Evolutionary conservation across 192 early-diverging fungal genomes (phyloP), one percentile per base, ranked within the genome.

Genomic region (Chytriomyces sp.): DNA sequence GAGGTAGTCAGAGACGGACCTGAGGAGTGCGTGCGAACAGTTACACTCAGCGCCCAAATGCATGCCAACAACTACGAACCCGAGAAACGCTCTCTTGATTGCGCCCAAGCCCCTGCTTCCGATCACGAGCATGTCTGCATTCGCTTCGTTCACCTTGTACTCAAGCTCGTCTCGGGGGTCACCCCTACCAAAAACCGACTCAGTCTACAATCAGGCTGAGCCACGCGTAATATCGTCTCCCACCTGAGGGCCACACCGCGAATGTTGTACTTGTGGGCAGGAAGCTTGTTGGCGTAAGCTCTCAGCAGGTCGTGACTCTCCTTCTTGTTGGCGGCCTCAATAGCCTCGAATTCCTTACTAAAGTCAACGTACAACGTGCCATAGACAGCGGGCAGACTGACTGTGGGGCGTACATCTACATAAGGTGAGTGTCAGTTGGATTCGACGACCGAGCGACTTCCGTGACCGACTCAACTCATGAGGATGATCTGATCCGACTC

Each of bases 91-190:
- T 6, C 52, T 28, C 73, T 88, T 90, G 36, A 91, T 62, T 2
- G 76, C 66, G 0, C 90, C 86, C 64, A 86, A 70, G 19, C 89
- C 89, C 34, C 88, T 80, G 26, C 81, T 81, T 19, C 90, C 90
- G 59, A 92, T 72, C 38, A 92, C 75, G 8, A 91, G 69, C 54
- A 82, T 72, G 72, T 86, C 85, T 4, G 89, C 84, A 26, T 83
- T 77, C n/a, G 88, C 30, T 39, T 89, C 85, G 17, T 54, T 12
- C 30, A 82, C 80, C 59, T 91, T 91, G 38, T 78, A 74, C 25
- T 86, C 80, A 52, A 92, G 64, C 59, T 90, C 90, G 31, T 81
- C 77, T 22, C 86, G 77, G 5, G 90, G 73, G 74, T 91, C 90
- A 1, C 90, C 90, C 1, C 73, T n/a, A n/a, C n/a, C n/a, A n/a